Percentiles rank a stretch among this genome's conserved stretches.
Conservation (phyloP, 345 rosid species). For the Arabidopsis suecica region DNA sequence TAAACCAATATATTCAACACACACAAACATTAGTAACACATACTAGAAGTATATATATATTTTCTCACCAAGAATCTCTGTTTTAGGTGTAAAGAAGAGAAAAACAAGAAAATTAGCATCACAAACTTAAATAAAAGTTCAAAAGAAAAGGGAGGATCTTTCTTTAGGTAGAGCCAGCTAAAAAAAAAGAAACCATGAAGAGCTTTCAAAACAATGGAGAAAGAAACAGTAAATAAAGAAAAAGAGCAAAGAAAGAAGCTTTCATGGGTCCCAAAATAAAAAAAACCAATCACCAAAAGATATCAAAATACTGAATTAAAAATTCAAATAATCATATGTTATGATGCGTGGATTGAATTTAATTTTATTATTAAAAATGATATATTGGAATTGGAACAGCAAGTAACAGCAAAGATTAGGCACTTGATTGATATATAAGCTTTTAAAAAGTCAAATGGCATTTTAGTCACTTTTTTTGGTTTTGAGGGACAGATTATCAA, state of each 20-base stretch:
- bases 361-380: constrained; percentile 24
- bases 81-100: background rate
- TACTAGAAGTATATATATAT: too few relatives aligned
- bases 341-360: constrained; percentile 32
- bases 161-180: constrained; percentile 35
- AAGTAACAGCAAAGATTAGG: constrained; percentile 47
- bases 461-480: constrained; percentile 24
- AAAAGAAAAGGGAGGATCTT: constrained; percentile 38
- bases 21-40: background rate
- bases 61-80: too few relatives aligned
- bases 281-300: constrained; percentile 34
- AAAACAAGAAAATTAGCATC: background rate
- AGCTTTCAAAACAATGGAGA: constrained; percentile 13
- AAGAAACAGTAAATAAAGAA: background rate
- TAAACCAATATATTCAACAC: background rate
- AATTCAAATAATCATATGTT: constrained; percentile 12
- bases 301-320: constrained; percentile 17
- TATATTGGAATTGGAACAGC: constrained; percentile 41
- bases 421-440: constrained; percentile 22
- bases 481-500: constrained; percentile 19
- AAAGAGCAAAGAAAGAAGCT: constrained; percentile 22
- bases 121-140: background rate
- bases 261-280: constrained; percentile 38
- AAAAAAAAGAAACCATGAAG: background rate
- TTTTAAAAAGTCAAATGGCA: constrained; percentile 38